phyloP scores from a whole-genome alignment of 805 yeast genomes.

The Barnettozyma californica region DNA sequence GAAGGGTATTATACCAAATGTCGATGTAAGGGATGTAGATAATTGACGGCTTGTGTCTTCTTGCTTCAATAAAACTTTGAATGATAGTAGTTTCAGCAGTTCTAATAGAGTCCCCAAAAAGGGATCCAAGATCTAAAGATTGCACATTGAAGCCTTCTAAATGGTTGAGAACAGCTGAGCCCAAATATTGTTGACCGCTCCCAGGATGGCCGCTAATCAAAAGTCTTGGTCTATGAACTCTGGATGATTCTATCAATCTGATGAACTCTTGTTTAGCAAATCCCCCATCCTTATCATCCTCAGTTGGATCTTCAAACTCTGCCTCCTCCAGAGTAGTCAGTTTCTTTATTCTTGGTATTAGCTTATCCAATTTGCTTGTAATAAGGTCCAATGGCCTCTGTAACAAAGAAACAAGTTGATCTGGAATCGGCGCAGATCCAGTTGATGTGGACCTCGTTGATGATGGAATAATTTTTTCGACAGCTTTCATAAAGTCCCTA shows the following conservation, averaged over 20 bases:
- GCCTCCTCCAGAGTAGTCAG: conserved; percentile 65
- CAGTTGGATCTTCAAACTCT: conserved; percentile 52
- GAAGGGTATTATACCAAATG: conserved; percentile 64
- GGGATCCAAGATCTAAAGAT: conserved; percentile 69
- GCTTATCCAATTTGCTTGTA: conserved; percentile 41
- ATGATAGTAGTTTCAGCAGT: conserved; percentile 81
- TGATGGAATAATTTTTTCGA: conserved; percentile 86
- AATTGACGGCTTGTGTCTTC: conserved; percentile 84
- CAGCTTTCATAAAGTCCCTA: conserved; percentile 78
- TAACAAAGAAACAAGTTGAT: conserved; percentile 59
- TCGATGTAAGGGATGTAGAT: conserved; percentile 79
- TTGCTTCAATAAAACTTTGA: conserved; percentile 80
- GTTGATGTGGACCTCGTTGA: conserved; percentile 80
- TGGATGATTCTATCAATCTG: conserved; percentile 43
- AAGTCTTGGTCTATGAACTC: conserved; percentile 79
- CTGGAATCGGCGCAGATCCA: conserved; percentile 75
- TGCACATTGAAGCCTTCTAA: conserved; percentile 90
- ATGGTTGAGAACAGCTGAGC: conserved; percentile 73
- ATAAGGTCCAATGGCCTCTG: conserved; percentile 43
- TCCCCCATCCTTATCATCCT: conserved; percentile 55
- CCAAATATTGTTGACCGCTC: conserved; percentile 81
- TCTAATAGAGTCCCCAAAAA: conserved; percentile 73
- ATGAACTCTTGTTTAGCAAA: conserved; percentile 63
- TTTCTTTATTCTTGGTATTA: conserved; percentile 58
- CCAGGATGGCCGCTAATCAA: conserved; percentile 71